Conservation (phyloP, 768 basidiomycete species). For the Leccinum broughii region DNA sequence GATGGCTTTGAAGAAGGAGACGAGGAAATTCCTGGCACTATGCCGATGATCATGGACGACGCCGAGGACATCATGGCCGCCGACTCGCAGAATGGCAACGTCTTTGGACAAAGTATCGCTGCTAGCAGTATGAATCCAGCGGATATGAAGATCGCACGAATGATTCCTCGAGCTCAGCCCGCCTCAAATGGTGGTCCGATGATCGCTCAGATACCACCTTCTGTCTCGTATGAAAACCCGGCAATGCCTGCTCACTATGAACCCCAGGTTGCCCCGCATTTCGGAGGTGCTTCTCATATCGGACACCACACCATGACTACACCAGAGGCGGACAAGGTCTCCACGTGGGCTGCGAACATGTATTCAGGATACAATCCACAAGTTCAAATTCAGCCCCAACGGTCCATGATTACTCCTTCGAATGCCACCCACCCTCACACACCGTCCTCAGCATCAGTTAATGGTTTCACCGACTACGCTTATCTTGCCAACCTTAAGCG, state of each 20-base stretch:
- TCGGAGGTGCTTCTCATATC: conserved; percentile 19
- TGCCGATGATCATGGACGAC: conserved; percentile 30
- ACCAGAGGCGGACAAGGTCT: conserved; percentile 29
- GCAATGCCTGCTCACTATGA: conserved; percentile 48
- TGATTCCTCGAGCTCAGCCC: conserved; percentile 25
- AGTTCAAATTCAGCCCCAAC: conserved; percentile 34
- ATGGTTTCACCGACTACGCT: conserved; percentile 22
- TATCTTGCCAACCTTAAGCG: conserved; percentile 27
- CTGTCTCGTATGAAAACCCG: conserved; percentile 54
- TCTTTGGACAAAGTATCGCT: conserved; percentile 31
- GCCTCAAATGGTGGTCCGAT: conserved; percentile 39
- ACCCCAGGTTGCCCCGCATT: conserved; percentile 36
- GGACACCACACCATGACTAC: conserved; percentile 21
- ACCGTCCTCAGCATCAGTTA: conserved; percentile 11
- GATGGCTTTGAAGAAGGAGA: conserved; percentile 44
- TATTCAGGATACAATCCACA: conserved; percentile 29
- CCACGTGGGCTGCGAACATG: conserved; percentile 33
- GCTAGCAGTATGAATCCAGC: conserved; percentile 34
- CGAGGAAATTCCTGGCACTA: conserved; percentile 36
- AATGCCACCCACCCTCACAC: conserved; percentile 37
- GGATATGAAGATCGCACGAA: conserved; percentile 26
- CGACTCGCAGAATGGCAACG: conserved; percentile 30
- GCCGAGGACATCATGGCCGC: conserved; percentile 32
- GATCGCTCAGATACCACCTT: conserved; percentile 44
- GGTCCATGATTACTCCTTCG: conserved; percentile 44